A percentile compares a stretch with the other conserved stretches of the same genome.
Conservation (phyloP, 1,284 basidiomycete genomes). For the Trametes hirsuta region DNA sequence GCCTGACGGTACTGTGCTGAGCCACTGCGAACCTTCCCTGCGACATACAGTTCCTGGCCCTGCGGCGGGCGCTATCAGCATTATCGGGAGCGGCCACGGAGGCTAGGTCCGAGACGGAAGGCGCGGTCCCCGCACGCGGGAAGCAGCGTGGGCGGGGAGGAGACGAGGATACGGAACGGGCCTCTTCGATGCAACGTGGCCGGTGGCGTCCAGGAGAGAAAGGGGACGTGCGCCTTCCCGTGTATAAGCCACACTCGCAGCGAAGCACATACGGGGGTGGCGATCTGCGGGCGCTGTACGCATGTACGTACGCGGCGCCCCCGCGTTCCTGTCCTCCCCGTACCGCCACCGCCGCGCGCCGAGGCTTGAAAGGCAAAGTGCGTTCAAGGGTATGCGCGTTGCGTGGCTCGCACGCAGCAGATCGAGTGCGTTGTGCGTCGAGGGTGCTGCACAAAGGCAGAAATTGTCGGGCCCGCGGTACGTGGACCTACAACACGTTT, state of each 20-base stretch:
- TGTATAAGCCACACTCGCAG: conserved; percentile 1
- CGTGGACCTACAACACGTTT: no score
- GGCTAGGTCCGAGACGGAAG: neutral
- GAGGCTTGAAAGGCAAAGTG: neutral
- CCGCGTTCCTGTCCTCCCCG: conserved; percentile 6
- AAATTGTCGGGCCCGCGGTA: neutral
- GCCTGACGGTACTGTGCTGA: no score
- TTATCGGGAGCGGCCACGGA: neutral
- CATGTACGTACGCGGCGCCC: conserved; percentile 10
- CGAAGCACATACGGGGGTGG: neutral
- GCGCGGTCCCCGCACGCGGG: neutral
- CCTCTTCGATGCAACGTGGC: conserved; percentile 22
- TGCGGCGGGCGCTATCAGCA: neutral
- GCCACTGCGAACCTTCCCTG: neutral
- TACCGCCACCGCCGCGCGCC: neutral
- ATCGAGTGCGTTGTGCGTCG: neutral
- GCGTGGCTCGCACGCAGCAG: neutral
- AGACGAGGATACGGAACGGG: neutral
- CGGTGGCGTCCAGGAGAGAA: neutral
- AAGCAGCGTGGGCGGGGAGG: neutral
- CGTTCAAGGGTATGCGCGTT: neutral
- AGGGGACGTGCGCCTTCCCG: neutral
- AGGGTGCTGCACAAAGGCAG: neutral
- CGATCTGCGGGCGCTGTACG: neutral
- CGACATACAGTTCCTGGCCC: neutral